Evolutionary conservation across 1,284 basidiomycete species (phyloP), one percentile per base, ranked within the genome.

Genomic region (Heterobasidion irregulare): DNA sequence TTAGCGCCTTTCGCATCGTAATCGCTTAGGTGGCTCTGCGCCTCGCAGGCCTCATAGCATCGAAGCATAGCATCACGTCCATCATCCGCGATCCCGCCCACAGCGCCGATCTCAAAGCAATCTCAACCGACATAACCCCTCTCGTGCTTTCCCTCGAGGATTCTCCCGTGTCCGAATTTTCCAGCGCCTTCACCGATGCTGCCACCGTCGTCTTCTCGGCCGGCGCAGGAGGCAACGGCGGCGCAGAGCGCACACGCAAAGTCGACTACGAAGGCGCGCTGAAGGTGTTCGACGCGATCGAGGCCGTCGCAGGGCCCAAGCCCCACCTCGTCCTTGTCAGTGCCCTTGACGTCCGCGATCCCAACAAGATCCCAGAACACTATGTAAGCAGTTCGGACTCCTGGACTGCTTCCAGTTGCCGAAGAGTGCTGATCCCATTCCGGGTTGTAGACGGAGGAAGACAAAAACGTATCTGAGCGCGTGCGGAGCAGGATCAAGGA

Each of bases 181-280:
- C 73, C 2, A 59, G 69, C 1, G 72, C 75, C 1, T 82, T 90
- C 59, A 61, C 71, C 32, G 74, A 73, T 2, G 66, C 72, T n/a
- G 70, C 79, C 49, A 72, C 81, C 19, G 79, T 90, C 13, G 76
- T 87, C 59, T 89, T 85, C 63, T 71, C 78, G 18, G 84, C 84
- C 0, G 88, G 88, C 1, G 83, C 87, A 0, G 86, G 85, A 0
- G 84, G 84, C 0, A 84, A 84, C 62, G 86, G 83, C 61, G 75
- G 80, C 0, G 68, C 74, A 9, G 83, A 86, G 57, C 70, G 86
- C 36, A 87, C 83, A 1, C 78, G 78, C 60, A 75, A 74, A 26
- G 86, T 91, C 9, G 89, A 91, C 65, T 82, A 83, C 62, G 78
- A 83, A 52, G 87, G 84, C 2, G 85, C 86, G 0, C 62, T 89